Evolutionary conservation across 495 filamentous ascomycete species (phyloP).

Genomic region (Aspergillus nanangensis): DNA sequence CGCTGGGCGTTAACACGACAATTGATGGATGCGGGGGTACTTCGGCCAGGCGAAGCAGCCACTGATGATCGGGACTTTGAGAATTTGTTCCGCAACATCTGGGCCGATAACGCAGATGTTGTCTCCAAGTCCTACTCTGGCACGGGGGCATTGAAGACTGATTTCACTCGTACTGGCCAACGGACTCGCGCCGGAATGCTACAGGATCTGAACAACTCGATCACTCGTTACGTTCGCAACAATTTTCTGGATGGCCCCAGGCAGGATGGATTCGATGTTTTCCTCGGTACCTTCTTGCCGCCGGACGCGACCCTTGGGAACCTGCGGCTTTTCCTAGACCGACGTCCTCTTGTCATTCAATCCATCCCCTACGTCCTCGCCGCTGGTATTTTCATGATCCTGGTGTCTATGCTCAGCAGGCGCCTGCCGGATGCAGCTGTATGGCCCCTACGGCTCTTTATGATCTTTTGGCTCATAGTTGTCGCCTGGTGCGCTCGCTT

Average conservation of each 20-base stretch:
- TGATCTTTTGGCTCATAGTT: conserved; percentile 67
- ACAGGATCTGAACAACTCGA: conserved; percentile 77
- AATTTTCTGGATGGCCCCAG: conserved; percentile 90
- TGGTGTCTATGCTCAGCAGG: conserved; percentile 72
- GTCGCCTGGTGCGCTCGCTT: conserved; percentile 68
- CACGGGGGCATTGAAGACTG: conserved; percentile 93
- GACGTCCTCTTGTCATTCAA: conserved; percentile 82
- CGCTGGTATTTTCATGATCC: conserved; percentile 79
- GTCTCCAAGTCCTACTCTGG: conserved; percentile 91
- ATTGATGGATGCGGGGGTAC: conserved; percentile 73
- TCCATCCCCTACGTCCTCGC: conserved; percentile 84
- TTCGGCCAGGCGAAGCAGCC: conserved; percentile 63
- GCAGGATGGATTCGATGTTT: conserved; percentile 93
- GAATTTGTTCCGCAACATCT: conserved; percentile 85
- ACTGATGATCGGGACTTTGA: conserved; percentile 75
- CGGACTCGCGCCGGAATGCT: conserved; percentile 77
- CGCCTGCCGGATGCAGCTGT: conserved; percentile 61
- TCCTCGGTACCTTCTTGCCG: conserved; percentile 80
- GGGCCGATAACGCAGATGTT: conserved; percentile 97
- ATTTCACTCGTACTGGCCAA: conserved; percentile 85
- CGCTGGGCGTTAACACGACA: conserved; percentile 83
- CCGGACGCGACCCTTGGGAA: conserved; percentile 58
- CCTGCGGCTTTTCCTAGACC: conserved; percentile 72
- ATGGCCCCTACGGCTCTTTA: conserved; percentile 75
- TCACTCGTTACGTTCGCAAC: conserved; percentile 80